A percentile compares a stretch with the other conserved stretches of the same genome.
These are phyloP conservation scores for Hymenoscyphus linearis DNA, from an alignment of 2,329 filamentous ascomycete species.

Conservation along the genomic window DNA sequence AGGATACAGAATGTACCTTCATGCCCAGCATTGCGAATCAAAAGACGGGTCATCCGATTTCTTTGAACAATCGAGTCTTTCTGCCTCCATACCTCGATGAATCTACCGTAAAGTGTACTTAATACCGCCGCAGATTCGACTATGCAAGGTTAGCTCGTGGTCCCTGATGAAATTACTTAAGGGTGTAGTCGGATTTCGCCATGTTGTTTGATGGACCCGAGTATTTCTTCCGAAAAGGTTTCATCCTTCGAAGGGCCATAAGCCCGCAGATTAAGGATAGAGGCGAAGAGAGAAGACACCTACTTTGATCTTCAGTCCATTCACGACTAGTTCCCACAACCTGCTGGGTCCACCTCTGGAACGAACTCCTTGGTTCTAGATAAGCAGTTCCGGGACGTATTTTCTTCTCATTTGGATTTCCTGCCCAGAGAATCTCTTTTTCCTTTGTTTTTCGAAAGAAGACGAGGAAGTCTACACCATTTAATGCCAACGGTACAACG, in stretches of 20 bases:
- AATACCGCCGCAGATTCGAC: slow-evolving; percentile 22
- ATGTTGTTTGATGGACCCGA: no score
- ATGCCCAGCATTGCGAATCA: slow-evolving; percentile 65
- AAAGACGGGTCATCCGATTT: slow-evolving; percentile 18
- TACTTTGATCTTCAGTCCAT: slow-evolving; percentile 24
- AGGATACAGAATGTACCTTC: slow-evolving; percentile 45
- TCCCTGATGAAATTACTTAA: no score
- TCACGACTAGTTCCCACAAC: slow-evolving; percentile 20
- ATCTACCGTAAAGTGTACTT: slow-evolving; percentile 20
- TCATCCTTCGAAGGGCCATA: no score
- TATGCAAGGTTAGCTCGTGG: not conserved
- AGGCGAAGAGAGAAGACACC: not conserved
- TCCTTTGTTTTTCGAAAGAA: slow-evolving; percentile 21
- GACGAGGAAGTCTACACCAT: slow-evolving; percentile 20
- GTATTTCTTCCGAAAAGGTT: no score
- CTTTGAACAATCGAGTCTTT: slow-evolving; percentile 20
- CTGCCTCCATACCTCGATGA: slow-evolving; percentile 23
- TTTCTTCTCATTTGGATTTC: slow-evolving; percentile 22
- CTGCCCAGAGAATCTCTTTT: slow-evolving; percentile 22
- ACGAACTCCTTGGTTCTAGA: slow-evolving; percentile 20
- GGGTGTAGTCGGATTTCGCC: no score
- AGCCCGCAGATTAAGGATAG: no score
- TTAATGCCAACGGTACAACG: slow-evolving; percentile 17
- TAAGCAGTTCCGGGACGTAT: slow-evolving; percentile 11
- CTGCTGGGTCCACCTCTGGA: slow-evolving; percentile 20